These are phyloP conservation scores for Escallonia herrerae DNA, from an alignment of 129 eudicot genomes.

Conservation along the genomic window DNA sequence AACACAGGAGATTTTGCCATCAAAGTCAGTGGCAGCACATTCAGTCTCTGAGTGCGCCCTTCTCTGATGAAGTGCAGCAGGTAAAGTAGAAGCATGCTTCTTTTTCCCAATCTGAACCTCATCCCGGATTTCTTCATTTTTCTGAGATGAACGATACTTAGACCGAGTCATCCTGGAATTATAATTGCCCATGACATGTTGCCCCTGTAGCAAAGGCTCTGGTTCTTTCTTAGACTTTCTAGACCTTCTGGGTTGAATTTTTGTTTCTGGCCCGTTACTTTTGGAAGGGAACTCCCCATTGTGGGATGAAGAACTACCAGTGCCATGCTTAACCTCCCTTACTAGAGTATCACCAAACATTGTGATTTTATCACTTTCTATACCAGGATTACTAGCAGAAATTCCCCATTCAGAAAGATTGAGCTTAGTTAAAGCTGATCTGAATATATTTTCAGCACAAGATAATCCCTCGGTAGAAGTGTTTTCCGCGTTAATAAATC, in stretches of 20 bases:
- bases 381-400: constrained; percentile 36
- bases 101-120: constrained; percentile 6
- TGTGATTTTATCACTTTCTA: constrained; percentile 16
- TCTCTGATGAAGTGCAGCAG: constrained; percentile 12
- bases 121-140: constrained; percentile 20
- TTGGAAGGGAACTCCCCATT: constrained; percentile 14
- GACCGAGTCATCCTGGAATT: constrained; percentile 65
- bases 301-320: constrained; percentile 14
- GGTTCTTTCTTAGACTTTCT: constrained; percentile 49
- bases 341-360: constrained; percentile 15
- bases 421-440: constrained; percentile 43
- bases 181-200: constrained; percentile 10
- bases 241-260: constrained; percentile 33
- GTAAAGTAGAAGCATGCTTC: constrained; percentile 9
- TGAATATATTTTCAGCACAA: constrained; percentile 39
- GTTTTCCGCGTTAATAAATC: constrained; percentile 16
- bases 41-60: constrained; percentile 14
- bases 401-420: constrained; percentile 42
- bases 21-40: constrained; percentile 17
- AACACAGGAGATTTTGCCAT: constrained; percentile 27
- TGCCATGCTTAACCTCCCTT: constrained; percentile 7
- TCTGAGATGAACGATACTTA: constrained; percentile 21
- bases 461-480: constrained; percentile 25
- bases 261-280: constrained; percentile 12
- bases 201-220: constrained; percentile 29